phyloP scores from a whole-genome alignment of 257 asterid species.

The Solanum clarkiae region DNA sequence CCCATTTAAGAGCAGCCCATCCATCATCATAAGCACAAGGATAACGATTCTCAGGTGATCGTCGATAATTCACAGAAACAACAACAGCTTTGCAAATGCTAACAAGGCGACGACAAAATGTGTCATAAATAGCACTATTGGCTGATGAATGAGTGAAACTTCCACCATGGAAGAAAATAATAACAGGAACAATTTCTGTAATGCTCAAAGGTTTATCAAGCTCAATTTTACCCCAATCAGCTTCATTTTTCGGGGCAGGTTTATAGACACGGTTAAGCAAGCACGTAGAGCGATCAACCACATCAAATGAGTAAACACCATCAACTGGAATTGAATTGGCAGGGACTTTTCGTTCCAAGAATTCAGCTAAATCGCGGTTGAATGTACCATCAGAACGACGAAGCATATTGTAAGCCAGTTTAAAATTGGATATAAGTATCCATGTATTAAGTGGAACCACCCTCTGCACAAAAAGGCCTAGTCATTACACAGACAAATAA shows the following conservation, averaged over 20 bases:
- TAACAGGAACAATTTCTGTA: slow-evolving; percentile 49
- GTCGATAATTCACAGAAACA: slow-evolving; percentile 65
- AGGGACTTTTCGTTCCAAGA: slow-evolving; percentile 63
- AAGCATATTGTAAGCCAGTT: slow-evolving; percentile 70
- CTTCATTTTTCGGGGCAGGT: slow-evolving; percentile 16
- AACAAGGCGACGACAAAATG: slow-evolving; percentile 73
- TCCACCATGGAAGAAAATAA: slow-evolving; percentile 80
- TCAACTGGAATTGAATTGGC: slow-evolving; percentile 65
- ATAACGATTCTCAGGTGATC: slow-evolving; percentile 68
- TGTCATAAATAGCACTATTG: slow-evolving; percentile 76
- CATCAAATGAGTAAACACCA: slow-evolving; percentile 66
- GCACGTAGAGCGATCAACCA: slow-evolving; percentile 53
- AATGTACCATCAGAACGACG: slow-evolving; percentile 84
- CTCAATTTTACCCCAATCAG: slow-evolving; percentile 25
- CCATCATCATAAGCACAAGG: slow-evolving; percentile 87
- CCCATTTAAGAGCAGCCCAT: slow-evolving; percentile 78
- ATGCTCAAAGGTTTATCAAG: slow-evolving; percentile 53
- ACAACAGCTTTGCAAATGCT: slow-evolving; percentile 51
- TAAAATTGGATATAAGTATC: slow-evolving; percentile 79
- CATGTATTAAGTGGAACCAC: slow-evolving; percentile 83
- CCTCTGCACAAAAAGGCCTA: slow-evolving; percentile 24
- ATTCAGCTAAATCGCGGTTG: slow-evolving; percentile 65
- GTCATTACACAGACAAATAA: background rate
- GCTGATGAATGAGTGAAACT: slow-evolving; percentile 87
- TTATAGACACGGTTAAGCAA: slow-evolving; percentile 56